Evolutionary conservation across 192 early-diverging fungal genomes (phyloP), one percentile per base, ranked within the genome.

Genomic region (Podila epigama): DNA sequence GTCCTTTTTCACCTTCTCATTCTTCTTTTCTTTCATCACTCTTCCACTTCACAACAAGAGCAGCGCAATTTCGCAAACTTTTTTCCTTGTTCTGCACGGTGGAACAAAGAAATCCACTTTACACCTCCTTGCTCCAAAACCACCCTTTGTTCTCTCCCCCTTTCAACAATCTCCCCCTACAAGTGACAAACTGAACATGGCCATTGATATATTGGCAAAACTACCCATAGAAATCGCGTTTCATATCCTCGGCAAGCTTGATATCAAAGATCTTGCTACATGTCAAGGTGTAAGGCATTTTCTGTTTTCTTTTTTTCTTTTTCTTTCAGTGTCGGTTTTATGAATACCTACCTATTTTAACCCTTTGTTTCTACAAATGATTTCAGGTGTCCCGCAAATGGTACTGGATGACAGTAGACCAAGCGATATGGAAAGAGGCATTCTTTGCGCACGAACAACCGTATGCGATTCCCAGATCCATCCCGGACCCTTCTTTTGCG

Each of bases 341-440:
- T 37, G 16, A 41, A 31, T 34, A 31, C 37, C 7, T 37, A 36
- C 11, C 20, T 20, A 22, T 42, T 36, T 12, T 15, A 28, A 52
- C 59, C 41, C 34, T 33, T 61, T 44, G 1, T 33, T 16, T 53
- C 25, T 51, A 51, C 1, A 1, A 31, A 53, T 52, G 5, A 27
- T 18, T 9, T 2, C 56, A 75, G 71, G 71, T 75, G n/a, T 75
- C 64, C 13, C 64, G 71, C 15, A 51, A 67, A 63, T 75, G 71
- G 71, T 75, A 75, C 60, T 67, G 64, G 64, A 75, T 75, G 5
- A 53, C 71, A n/a, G 29, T 58, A 5, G 71, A 75, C 36, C 71
- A 66, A 44, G 62, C 65, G n/a, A 20, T 75, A 1, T 75, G 71
- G 71, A 66, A 44, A 33, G 51, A 28, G 15, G 48, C 58, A 2